A percentile compares a stretch with the other conserved stretches of the same genome.
phyloP scores from a whole-genome alignment of 2,329 filamentous ascomycete genomes.

The Xylaria sp. region DNA sequence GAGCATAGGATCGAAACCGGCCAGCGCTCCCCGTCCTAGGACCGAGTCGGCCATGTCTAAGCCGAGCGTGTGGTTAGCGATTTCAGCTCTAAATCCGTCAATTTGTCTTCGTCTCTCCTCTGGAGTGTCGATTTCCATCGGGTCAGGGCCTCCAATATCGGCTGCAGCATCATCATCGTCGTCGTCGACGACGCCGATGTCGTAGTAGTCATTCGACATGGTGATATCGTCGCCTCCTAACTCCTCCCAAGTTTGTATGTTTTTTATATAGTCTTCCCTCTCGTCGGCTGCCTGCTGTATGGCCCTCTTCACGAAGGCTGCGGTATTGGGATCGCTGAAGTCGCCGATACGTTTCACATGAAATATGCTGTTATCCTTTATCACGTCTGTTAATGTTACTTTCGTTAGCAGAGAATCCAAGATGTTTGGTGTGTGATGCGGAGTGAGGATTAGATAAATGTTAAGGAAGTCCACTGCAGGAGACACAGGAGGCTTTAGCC shows the following conservation, averaged over 20 bases:
- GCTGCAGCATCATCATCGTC: background rate
- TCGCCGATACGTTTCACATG: constrained; percentile 2
- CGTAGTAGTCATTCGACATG: background rate
- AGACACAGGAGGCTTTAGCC: background rate
- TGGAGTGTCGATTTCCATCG: constrained; percentile 5
- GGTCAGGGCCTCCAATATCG: background rate
- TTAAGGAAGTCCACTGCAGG: background rate
- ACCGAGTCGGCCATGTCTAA: background rate
- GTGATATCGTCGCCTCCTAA: background rate
- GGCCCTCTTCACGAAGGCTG: constrained; percentile 14
- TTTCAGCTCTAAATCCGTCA: constrained; percentile 2
- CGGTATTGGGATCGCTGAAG: background rate
- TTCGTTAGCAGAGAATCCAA: background rate
- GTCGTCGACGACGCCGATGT: background rate
- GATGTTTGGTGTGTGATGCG: background rate
- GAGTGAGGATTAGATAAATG: background rate
- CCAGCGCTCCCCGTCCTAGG: constrained; percentile 1
- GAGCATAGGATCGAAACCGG: background rate
- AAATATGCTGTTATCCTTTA: background rate
- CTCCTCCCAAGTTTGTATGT: constrained; percentile 5
- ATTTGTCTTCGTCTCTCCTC: constrained; percentile 22
- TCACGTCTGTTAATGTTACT: background rate
- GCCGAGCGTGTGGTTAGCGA: background rate
- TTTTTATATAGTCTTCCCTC: background rate
- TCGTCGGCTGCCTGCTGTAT: constrained; percentile 20